phyloP scores from a whole-genome alignment of 2,329 filamentous ascomycete genomes.

The Neonectria faginata region DNA sequence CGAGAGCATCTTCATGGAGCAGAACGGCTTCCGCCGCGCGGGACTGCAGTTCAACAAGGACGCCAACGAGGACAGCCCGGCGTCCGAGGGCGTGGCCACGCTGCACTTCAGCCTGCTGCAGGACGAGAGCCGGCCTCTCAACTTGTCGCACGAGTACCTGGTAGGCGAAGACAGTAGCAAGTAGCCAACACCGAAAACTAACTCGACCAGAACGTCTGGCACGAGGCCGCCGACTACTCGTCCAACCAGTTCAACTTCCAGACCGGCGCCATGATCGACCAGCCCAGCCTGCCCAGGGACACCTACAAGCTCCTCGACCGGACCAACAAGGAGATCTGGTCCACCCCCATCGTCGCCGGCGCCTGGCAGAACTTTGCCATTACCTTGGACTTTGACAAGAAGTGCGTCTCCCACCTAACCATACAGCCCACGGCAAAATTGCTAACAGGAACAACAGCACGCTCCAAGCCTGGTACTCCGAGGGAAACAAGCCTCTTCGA shows the following conservation, averaged over 20 bases:
- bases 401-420: slow-evolving; percentile 53
- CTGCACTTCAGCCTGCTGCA: slow-evolving; percentile 71
- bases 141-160: slow-evolving; percentile 72
- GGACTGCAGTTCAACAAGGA: slow-evolving; percentile 40
- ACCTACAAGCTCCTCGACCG: slow-evolving; percentile 61
- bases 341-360: slow-evolving; percentile 60
- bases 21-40: slow-evolving; percentile 70
- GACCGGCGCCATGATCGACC: slow-evolving; percentile 63
- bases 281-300: slow-evolving; percentile 48
- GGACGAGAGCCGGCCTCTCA: slow-evolving; percentile 63
- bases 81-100: slow-evolving; percentile 66
- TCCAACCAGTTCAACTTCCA: slow-evolving; percentile 67
- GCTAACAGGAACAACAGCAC: slow-evolving; percentile 55
- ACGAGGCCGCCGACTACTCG: slow-evolving; percentile 60
- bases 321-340: slow-evolving; percentile 63
- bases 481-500: slow-evolving; percentile 57
- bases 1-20: slow-evolving; percentile 69
- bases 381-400: slow-evolving; percentile 66
- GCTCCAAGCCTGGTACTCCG: slow-evolving; percentile 68
- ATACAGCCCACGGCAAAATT: background rate
- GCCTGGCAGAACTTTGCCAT: slow-evolving; percentile 73
- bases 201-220: slow-evolving; percentile 52
- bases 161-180: slow-evolving; percentile 43
- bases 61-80: slow-evolving; percentile 61
- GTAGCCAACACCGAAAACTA: background rate